Percentiles rank a stretch among this genome's conserved stretches.
Conservation (phyloP, 78 protist genomes). For the Goniomonas avonlea region DNA sequence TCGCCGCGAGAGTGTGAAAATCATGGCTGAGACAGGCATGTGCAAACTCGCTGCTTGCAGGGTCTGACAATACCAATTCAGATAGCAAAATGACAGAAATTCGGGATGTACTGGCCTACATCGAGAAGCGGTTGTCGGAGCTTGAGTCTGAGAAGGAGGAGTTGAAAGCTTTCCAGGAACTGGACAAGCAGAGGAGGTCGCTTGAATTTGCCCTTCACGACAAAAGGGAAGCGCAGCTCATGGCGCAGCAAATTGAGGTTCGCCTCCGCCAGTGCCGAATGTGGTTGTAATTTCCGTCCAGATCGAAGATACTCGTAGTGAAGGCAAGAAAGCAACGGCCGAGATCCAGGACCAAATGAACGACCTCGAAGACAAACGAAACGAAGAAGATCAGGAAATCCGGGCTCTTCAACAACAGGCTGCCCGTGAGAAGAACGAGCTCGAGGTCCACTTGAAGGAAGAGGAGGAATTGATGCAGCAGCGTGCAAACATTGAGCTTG, state of each 20-base stretch:
- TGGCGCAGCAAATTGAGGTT: slow-evolving; percentile 22
- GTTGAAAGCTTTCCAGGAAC: slow-evolving; percentile 30
- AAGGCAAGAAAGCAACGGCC: neutral
- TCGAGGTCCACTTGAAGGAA: slow-evolving; percentile 13
- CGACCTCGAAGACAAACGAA: neutral
- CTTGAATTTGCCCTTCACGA: slow-evolving; percentile 64
- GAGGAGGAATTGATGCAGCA: no score
- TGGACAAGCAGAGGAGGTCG: slow-evolving; percentile 38
- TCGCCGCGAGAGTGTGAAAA: slow-evolving; percentile 49
- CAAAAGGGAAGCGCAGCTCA: slow-evolving; percentile 42
- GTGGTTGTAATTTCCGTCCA: no score
- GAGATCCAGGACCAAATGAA: neutral
- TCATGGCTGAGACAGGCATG: slow-evolving; percentile 51
- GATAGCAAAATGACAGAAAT: slow-evolving; percentile 35
- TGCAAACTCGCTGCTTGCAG: no score
- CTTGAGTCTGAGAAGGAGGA: slow-evolving; percentile 77
- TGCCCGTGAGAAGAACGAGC: no score
- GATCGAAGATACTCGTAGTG: neutral
- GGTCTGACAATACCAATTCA: neutral
- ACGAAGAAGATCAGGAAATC: neutral
- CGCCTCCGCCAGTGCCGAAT: no score
- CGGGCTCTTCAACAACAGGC: neutral
- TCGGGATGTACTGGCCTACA: slow-evolving; percentile 45
- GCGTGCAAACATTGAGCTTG: no score
- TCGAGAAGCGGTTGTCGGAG: slow-evolving; percentile 60